Percentiles rank a stretch among this genome's conserved stretches.
Evolutionary conservation across 345 rosid species (phyloP).

Genomic region (Gossypium raimondii): DNA sequence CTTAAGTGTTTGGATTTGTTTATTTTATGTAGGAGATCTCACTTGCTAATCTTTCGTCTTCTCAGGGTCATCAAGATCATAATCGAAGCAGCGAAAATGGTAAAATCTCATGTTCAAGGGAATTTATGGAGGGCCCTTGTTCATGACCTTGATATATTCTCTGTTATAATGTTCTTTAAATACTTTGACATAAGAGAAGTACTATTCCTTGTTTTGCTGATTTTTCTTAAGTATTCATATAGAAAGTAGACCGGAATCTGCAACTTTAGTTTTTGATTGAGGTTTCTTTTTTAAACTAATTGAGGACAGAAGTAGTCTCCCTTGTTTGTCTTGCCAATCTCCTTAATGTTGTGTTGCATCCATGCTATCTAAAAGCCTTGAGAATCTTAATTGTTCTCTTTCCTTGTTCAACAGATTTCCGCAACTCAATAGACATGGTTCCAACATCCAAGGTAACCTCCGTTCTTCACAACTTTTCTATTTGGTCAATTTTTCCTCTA

Average conservation of each 20-base stretch:
- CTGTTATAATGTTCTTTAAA: not conserved
- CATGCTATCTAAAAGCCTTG: not conserved
- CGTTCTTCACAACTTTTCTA: conserved; percentile 5
- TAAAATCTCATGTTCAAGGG: conserved; percentile 13
- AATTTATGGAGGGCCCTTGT: not conserved
- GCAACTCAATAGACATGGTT: conserved; percentile 16
- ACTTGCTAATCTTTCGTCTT: conserved; percentile 13
- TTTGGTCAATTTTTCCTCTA: not conserved
- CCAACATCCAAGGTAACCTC: conserved; percentile 25
- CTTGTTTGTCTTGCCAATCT: not conserved
- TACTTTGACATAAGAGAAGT: not conserved
- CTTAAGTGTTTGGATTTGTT: conserved; percentile 1
- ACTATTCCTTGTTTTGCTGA: not conserved
- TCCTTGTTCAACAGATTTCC: conserved; percentile 23
- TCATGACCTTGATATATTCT: conserved; percentile 6
- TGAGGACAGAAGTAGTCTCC: not conserved
- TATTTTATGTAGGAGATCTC: not conserved
- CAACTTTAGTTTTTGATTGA: not conserved
- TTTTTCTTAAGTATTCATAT: not conserved
- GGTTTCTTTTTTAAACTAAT: not conserved
- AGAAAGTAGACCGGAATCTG: not conserved
- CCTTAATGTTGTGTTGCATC: not conserved
- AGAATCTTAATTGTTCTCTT: conserved; percentile 13
- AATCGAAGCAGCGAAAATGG: conserved; percentile 22
- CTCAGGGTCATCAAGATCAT: conserved; percentile 25